Evolutionary conservation across 352 stramenopile genomes (phyloP).

Genomic region (Pelagophyceae sp.): DNA sequence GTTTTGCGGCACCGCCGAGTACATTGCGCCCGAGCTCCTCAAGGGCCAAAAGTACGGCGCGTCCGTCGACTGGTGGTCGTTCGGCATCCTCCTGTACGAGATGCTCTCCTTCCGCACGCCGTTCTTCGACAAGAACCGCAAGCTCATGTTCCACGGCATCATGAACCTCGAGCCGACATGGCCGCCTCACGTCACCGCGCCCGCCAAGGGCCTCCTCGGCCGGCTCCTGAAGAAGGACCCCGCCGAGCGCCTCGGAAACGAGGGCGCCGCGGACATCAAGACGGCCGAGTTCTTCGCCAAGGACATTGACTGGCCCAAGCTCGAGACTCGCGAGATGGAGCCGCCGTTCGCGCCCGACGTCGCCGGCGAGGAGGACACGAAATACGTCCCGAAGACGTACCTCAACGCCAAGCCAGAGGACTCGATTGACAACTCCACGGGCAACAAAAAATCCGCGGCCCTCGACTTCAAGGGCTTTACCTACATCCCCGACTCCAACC

Average conservation of each 20-base stretch:
- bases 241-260: constrained; percentile 65
- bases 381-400: constrained; percentile 52
- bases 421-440: constrained; percentile 67
- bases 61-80: constrained; percentile 83
- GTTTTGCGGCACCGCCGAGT: constrained; percentile 77
- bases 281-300: constrained; percentile 63
- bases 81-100: constrained; percentile 83
- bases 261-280: constrained; percentile 73
- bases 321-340: constrained; percentile 61
- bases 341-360: constrained; percentile 73
- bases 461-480: constrained; percentile 82
- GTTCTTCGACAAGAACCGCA: constrained; percentile 87
- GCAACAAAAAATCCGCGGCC: constrained; percentile 2
- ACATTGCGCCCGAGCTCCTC: constrained; percentile 78
- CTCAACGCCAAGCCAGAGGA: constrained; percentile 56
- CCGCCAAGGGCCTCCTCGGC: constrained; percentile 69
- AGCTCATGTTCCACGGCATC: constrained; percentile 88
- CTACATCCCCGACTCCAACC: constrained; percentile 39
- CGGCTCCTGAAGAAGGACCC: constrained; percentile 73
- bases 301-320: constrained; percentile 67
- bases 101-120: constrained; percentile 85
- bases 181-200: constrained; percentile 70
- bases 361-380: constrained; percentile 35
- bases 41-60: constrained; percentile 74
- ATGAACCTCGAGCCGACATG: constrained; percentile 34